Evolutionary conservation across 2,329 filamentous ascomycete species (phyloP).

Genomic region (Pseudogymnoascus sp.): DNA sequence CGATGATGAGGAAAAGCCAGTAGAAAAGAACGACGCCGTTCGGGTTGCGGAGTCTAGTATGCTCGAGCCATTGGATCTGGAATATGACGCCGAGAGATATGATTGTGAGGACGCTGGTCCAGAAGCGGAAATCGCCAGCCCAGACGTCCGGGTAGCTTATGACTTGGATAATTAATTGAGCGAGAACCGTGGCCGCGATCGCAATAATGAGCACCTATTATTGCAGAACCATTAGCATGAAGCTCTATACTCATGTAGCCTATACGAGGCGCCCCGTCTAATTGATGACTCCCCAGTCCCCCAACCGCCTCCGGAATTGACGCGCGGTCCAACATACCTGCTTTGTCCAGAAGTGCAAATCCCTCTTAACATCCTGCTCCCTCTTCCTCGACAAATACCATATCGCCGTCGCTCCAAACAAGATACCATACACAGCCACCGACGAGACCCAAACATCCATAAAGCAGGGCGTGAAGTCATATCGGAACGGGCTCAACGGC

Average conservation of each 20-base stretch:
- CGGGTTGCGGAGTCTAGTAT: constrained; percentile 58
- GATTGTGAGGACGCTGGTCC: constrained; percentile 55
- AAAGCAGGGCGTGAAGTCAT: constrained; percentile 96
- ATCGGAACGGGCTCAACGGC: constrained; percentile 74
- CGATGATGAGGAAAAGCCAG: constrained; percentile 61
- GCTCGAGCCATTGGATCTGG: constrained; percentile 60
- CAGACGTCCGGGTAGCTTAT: constrained; percentile 49
- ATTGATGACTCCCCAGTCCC: not conserved
- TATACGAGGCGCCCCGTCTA: constrained; percentile 11
- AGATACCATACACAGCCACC: constrained; percentile 69
- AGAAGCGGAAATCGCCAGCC: constrained; percentile 60
- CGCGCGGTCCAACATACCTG: constrained; percentile 49
- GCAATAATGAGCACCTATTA: constrained; percentile 46
- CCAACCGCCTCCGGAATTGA: not conserved
- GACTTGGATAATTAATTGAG: constrained; percentile 56
- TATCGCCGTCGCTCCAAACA: constrained; percentile 68
- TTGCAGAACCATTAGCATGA: constrained; percentile 11
- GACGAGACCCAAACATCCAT: constrained; percentile 80
- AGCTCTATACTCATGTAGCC: constrained; percentile 10
- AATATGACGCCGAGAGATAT: constrained; percentile 55
- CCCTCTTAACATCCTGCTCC: constrained; percentile 60
- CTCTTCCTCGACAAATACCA: constrained; percentile 68
- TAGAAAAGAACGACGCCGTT: constrained; percentile 66
- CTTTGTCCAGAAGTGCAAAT: constrained; percentile 90
- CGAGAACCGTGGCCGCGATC: constrained; percentile 46